A percentile compares a stretch with the other conserved stretches of the same genome.
These are phyloP conservation scores for Thielaviopsis punctulata DNA, from an alignment of 2,329 filamentous ascomycete species.

Conservation along the genomic window DNA sequence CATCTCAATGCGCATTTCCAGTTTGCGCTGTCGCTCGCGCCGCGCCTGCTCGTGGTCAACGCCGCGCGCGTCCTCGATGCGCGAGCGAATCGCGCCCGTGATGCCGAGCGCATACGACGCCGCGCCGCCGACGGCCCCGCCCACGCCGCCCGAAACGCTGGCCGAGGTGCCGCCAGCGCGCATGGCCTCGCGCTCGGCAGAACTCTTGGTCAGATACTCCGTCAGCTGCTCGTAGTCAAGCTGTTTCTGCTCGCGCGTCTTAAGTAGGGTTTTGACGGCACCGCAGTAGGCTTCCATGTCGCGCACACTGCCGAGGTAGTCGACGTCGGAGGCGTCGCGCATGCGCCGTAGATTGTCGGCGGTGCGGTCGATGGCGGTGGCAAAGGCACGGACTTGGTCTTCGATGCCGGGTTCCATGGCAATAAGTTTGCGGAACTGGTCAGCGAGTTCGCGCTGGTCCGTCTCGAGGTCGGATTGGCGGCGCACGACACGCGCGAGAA, in stretches of 20 bases:
- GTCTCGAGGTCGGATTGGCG: conserved; percentile 74
- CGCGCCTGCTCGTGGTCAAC: conserved; percentile 90
- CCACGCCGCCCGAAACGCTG: too few species aligned
- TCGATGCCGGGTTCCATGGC: conserved; percentile 78
- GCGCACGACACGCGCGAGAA: conserved; percentile 77
- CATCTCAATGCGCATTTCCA: conserved; percentile 85
- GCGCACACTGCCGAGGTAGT: conserved; percentile 79
- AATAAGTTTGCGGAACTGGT: conserved; percentile 88
- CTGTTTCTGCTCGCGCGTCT: conserved; percentile 91
- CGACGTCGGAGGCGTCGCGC: conserved; percentile 83
- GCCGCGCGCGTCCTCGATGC: conserved; percentile 90
- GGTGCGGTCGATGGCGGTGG: conserved; percentile 69
- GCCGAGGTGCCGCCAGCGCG: conserved; percentile 42
- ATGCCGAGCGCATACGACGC: conserved; percentile 42
- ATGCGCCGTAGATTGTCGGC: conserved; percentile 61
- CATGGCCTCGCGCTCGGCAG: conserved; percentile 67
- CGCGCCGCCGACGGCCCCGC: not conserved
- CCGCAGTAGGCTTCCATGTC: conserved; percentile 92
- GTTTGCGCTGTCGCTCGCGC: conserved; percentile 64
- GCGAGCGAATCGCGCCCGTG: conserved; percentile 73
- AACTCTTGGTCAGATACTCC: conserved; percentile 86
- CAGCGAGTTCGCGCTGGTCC: conserved; percentile 77
- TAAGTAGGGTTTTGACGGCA: conserved; percentile 75
- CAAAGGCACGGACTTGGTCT: conserved; percentile 66
- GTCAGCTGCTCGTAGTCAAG: conserved; percentile 92